Evolutionary conservation across 108 stramenopile genomes (phyloP), one percentile per base, ranked within the genome.

Genomic region (Licmophora abbreviata): DNA sequence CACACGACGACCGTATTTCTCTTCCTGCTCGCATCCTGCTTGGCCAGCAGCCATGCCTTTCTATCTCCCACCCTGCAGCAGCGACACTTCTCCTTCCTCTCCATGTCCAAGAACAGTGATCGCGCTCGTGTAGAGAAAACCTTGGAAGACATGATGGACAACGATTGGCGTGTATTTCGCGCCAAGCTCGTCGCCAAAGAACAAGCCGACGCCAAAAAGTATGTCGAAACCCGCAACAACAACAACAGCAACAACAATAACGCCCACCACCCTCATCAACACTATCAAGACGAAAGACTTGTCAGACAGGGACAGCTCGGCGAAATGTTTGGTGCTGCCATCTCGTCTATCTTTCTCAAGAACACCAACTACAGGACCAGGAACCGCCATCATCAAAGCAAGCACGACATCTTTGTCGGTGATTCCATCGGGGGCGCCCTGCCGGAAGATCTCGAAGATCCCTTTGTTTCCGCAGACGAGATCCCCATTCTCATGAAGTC

Each of bases 161-260:
- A 80, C 24, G 85, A 91, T 48, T 91, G 89, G 89, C 68, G 89
- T 25, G 65, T 80, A 10, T 91, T 91, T 57, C 80, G 89, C 15
- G 89, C 89, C 31, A 76, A 79, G 40, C 68, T 91, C 6, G 83
- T 91, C 2, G 74, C 79, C 14, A 71, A 70, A 48, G 89, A 91
- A 59, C 61, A 73, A 42, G 62, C 58, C 4, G 61, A 76, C 34
- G 61, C 37, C 17, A 7, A 44, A 50, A 23, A 26, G 48, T 35
- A 53, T 18, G 11, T 14, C 21, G 35, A 54, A 50, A 24, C 15
- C 21, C 44, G 37, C 23, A 43, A 34, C 20, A 58, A 57, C 35
- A 32, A 59, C 38, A 38, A 29, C 36, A 31, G 29, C 35, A 31
- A 18, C 29, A 29, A 43, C 33, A 42, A 55, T 54, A 21, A 28